Base-by-base conservation (phyloP, 352 stramenopile species). In the Phytophthora hibernalis region DNA sequence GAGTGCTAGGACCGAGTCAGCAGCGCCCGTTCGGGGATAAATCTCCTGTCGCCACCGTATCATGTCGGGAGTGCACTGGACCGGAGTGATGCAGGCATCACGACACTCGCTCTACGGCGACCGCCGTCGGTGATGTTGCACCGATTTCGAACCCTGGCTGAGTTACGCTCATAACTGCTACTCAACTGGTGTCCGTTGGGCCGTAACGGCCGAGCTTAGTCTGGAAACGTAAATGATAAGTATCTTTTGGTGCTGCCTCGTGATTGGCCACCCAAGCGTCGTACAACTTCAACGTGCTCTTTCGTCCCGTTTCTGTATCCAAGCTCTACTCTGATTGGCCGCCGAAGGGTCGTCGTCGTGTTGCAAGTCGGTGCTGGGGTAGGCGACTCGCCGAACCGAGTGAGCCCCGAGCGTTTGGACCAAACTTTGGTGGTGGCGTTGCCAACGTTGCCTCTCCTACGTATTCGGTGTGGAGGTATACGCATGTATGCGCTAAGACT, bases 211-310 rank as follows among this genome's bases (percentile, higher is more conserved):
- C n/a, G n/a, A n/a, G 24, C 35, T 49, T 49, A 49, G 35, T 51
- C 31, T 5, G 35, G 44, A 60, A 68, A 63, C 52, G 52, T 63
- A 68, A 63, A 68, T 62, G 51, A 63, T 68, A 55, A 24, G 49
- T 31, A 60, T 60, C 53, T 60, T 60, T 26, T 18, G 1, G 26
- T 0, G 16, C 38, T 31, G 38, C 24, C 24, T 12, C 16, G 37
- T 48, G 52, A 61, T 52, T 61, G 53, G 53, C 12, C 24, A 22
- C 5, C 26, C 12, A 60, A 51, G 40, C 31, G 60, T 0, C 30
- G 43, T 33, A 13, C 52, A 37, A 63, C 61, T 69, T 69, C 52
- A 69, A 69, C 28, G 9, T 64, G 43, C 13, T 24, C 28, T 18
- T 54, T 67, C 37, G 37, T 8, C 37, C n/a, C 37, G 37, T 43